Evolutionary conservation across 768 basidiomycete species (phyloP).

Genomic region (Panus rudis): DNA sequence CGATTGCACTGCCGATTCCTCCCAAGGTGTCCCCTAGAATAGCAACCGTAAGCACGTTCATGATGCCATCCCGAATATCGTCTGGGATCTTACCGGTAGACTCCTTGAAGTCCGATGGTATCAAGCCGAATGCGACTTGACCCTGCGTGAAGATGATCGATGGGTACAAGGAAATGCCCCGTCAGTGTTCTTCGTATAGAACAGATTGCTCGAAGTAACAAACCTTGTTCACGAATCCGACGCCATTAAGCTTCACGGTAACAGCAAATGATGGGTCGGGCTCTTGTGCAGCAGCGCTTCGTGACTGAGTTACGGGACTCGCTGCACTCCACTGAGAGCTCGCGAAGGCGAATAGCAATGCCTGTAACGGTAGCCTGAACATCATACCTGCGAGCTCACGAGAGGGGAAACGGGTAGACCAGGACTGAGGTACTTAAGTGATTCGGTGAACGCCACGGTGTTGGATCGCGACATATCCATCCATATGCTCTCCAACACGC

Average conservation of each 20-base stretch:
- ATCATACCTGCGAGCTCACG: too few species aligned
- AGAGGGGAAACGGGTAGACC: too few species aligned
- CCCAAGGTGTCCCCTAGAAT: constrained; percentile 47
- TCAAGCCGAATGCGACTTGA: constrained; percentile 54
- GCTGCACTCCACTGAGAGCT: too few species aligned
- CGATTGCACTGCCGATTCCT: constrained; percentile 57
- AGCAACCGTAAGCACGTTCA: background rate
- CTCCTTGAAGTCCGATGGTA: constrained; percentile 49
- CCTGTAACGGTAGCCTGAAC: too few species aligned
- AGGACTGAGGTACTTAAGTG: too few species aligned
- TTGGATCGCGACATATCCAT: too few species aligned
- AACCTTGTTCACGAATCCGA: constrained; percentile 40
- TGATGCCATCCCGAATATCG: background rate
- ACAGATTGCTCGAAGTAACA: background rate
- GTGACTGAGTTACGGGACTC: too few species aligned
- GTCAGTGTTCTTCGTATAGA: background rate
- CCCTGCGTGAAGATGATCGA: constrained; percentile 28
- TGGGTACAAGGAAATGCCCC: background rate
- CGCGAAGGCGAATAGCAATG: too few species aligned
- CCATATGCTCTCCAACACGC: too few species aligned
- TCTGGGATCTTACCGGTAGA: constrained; percentile 30
- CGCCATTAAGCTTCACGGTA: constrained; percentile 30
- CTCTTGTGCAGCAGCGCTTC: too few species aligned
- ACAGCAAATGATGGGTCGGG: constrained; percentile 19
- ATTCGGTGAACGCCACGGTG: too few species aligned